phyloP scores from a whole-genome alignment of 306 rosid species.

The Fragaria iinumae region DNA sequence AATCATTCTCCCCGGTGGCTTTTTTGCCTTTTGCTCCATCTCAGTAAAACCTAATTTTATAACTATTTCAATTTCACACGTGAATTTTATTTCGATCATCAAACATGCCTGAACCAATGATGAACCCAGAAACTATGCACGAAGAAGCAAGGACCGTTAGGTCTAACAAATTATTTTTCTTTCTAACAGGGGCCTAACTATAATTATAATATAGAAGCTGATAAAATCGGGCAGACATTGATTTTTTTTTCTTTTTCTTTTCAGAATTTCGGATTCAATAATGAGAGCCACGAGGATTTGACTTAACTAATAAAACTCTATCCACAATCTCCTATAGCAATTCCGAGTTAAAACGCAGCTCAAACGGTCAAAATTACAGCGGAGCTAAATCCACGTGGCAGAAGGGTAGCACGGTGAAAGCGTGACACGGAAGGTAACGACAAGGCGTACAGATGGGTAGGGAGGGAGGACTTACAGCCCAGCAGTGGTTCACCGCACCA shows the following conservation, averaged over 20 bases:
- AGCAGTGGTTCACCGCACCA: background rate
- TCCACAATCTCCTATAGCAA: background rate
- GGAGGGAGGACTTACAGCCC: background rate
- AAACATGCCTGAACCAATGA: background rate
- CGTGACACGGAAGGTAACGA: background rate
- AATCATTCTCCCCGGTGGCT: background rate
- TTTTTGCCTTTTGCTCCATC: no score
- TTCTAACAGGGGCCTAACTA: background rate
- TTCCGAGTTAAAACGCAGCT: background rate
- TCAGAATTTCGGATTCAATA: background rate
- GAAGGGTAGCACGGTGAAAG: background rate
- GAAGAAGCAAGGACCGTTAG: background rate
- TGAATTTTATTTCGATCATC: background rate
- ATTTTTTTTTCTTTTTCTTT: background rate
- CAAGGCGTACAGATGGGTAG: background rate
- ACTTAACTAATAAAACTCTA: background rate
- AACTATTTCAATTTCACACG: background rate
- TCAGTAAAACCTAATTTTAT: background rate
- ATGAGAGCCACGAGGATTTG: background rate
- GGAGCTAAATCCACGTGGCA: background rate
- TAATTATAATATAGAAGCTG: background rate
- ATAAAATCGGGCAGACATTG: background rate
- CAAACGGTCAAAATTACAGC: background rate
- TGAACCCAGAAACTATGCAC: background rate
- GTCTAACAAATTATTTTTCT: background rate